These are phyloP conservation scores for Talaromyces trachyspermus DNA, from an alignment of 495 filamentous ascomycete genomes.

Conservation along the genomic window DNA sequence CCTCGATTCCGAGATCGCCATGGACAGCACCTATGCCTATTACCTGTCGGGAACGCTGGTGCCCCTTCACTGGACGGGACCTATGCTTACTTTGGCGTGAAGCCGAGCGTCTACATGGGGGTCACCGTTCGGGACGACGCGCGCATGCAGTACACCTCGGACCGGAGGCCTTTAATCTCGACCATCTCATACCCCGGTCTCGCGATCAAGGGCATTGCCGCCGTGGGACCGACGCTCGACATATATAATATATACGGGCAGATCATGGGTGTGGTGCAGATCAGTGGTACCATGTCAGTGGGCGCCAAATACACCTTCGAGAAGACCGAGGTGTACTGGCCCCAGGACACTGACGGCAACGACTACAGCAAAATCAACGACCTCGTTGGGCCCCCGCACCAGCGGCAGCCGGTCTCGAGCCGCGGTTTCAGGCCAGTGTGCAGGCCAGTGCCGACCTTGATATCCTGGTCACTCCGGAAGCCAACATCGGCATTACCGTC, in stretches of 20 bases:
- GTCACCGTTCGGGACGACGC: slow-evolving; percentile 16
- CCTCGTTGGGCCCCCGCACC: slow-evolving; percentile 8
- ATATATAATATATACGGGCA: slow-evolving; percentile 19
- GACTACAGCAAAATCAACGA: too few relatives aligned
- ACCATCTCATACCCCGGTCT: slow-evolving; percentile 23
- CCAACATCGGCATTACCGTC: slow-evolving; percentile 18
- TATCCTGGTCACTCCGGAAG: slow-evolving; percentile 16
- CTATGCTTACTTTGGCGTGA: slow-evolving; percentile 17
- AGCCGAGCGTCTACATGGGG: slow-evolving; percentile 9
- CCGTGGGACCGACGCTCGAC: slow-evolving; percentile 26
- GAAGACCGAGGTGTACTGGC: slow-evolving; percentile 22
- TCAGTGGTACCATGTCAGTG: slow-evolving; percentile 15
- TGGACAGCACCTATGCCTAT: slow-evolving; percentile 18
- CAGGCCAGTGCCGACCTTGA: slow-evolving; percentile 15
- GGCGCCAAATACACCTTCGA: slow-evolving; percentile 19
- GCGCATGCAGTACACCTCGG: slow-evolving; percentile 9
- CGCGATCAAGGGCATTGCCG: slow-evolving; percentile 27
- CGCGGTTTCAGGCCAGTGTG: slow-evolving; percentile 16
- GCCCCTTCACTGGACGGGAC: slow-evolving; percentile 9
- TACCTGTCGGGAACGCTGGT: slow-evolving; percentile 21
- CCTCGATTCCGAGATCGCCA: slow-evolving; percentile 14
- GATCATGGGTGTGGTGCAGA: slow-evolving; percentile 12
- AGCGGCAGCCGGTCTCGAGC: slow-evolving; percentile 12
- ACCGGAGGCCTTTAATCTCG: slow-evolving; percentile 17
- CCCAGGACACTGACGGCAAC: too few relatives aligned